Conservation (phyloP, 2,329 filamentous ascomycete species). For the Teratosphaeria epicoccoides region DNA sequence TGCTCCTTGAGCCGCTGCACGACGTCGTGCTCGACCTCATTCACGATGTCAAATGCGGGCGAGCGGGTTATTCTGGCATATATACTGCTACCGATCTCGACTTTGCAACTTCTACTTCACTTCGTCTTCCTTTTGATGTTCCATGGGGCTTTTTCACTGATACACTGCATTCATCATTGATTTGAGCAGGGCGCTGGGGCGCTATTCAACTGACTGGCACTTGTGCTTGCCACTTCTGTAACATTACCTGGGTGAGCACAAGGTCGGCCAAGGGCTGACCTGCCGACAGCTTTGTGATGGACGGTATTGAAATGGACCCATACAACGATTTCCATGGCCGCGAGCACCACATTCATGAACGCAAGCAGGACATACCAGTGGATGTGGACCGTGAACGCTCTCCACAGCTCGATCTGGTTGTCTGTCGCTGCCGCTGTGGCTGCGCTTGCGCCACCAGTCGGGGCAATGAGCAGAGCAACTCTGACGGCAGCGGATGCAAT, state of each 20-base stretch:
- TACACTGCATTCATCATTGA: too few relatives aligned
- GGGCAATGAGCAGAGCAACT: not conserved
- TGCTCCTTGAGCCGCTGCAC: not conserved
- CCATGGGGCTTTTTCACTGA: too few relatives aligned
- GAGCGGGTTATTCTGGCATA: too few relatives aligned
- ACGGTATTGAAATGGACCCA: not conserved
- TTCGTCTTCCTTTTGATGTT: too few relatives aligned
- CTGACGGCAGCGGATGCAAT: not conserved
- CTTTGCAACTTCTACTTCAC: not conserved
- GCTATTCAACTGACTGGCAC: not conserved
- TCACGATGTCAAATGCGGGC: too few relatives aligned
- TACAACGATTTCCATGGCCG: not conserved
- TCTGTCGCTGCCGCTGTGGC: not conserved
- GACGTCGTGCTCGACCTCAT: too few relatives aligned
- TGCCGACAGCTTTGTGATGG: not conserved
- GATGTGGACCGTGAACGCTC: not conserved
- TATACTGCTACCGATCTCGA: not conserved
- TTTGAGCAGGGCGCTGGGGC: not conserved
- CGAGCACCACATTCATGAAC: not conserved
- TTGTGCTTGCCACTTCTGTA: not conserved
- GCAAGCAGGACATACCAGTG: not conserved
- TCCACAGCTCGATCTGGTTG: conserved; percentile 2
- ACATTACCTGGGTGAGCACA: not conserved
- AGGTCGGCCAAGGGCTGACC: not conserved
- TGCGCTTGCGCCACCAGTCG: not conserved